These are phyloP conservation scores for Sorghum bicolor DNA, from an alignment of 176 grass and related monocot genomes.

Conservation along the genomic window DNA sequence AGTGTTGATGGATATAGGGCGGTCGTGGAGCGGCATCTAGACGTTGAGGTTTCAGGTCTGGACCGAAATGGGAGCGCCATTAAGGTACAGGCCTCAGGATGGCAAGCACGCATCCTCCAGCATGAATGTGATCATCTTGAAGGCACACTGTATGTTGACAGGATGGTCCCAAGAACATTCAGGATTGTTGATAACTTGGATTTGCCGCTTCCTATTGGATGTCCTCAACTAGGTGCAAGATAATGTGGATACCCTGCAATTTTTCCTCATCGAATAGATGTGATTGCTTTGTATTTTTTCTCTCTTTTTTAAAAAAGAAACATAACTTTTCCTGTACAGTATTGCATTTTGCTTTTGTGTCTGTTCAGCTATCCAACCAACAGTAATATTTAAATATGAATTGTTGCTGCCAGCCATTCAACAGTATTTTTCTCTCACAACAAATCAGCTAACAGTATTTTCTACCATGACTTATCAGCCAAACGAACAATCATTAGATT, in stretches of 20 bases:
- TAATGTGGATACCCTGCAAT: constrained; percentile 15
- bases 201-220: constrained; percentile 67
- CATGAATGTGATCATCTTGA: constrained; percentile 97
- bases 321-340: neutral
- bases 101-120: constrained; percentile 91
- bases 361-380: neutral
- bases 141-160: constrained; percentile 87
- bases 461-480: no score
- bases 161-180: constrained; percentile 87
- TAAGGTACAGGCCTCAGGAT: constrained; percentile 76
- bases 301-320: neutral
- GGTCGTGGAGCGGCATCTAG: constrained; percentile 67
- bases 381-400: constrained; percentile 5
- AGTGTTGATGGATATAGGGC: constrained; percentile 95
- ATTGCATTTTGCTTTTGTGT: neutral
- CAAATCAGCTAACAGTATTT: no score
- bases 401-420: neutral
- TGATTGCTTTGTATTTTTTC: neutral
- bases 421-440: no score
- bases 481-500: no score
- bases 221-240: constrained; percentile 58
- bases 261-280: neutral
- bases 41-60: constrained; percentile 87
- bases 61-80: constrained; percentile 60
- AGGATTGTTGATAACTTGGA: constrained; percentile 77